These are phyloP conservation scores for Kwoniella heveanensis DNA, from an alignment of 768 basidiomycete genomes.

Conservation along the genomic window DNA sequence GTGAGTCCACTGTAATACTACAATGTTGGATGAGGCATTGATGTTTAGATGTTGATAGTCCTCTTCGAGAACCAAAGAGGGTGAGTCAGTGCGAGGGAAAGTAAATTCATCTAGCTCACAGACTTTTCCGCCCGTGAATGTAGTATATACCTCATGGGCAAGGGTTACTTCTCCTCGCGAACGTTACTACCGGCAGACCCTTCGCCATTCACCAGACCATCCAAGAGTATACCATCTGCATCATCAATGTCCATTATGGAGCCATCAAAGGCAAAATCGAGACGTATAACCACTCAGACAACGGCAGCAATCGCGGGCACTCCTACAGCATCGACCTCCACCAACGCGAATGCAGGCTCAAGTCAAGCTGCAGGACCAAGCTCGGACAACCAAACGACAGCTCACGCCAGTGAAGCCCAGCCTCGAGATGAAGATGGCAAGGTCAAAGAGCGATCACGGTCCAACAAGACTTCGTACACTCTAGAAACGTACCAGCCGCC, in stretches of 20 bases:
- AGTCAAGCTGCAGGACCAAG: not conserved
- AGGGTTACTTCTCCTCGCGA: conserved; percentile 44
- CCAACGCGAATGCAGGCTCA: not conserved
- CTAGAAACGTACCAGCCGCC: conserved; percentile 45
- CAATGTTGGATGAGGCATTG: too few relatives aligned
- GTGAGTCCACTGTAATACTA: too few relatives aligned
- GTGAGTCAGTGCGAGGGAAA: conserved; percentile 15
- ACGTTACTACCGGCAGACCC: conserved; percentile 47
- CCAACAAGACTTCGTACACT: conserved; percentile 46
- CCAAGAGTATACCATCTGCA: conserved; percentile 33
- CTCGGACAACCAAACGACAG: not conserved
- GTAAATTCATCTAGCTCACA: not conserved
- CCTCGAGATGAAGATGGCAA: not conserved
- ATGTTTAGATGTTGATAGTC: too few relatives aligned
- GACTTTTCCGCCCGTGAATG: too few relatives aligned
- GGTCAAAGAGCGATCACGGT: not conserved
- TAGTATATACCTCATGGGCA: conserved; percentile 44
- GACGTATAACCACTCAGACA: not conserved
- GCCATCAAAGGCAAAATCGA: not conserved
- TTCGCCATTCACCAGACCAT: conserved; percentile 44
- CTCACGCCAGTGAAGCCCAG: conserved; percentile 5
- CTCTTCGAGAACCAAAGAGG: conserved; percentile 52
- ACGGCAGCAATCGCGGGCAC: not conserved
- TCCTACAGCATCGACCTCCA: not conserved
- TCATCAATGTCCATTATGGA: conserved; percentile 24